Conservation (phyloP, 2,329 filamentous ascomycete genomes). For the Aspergillus sp. region DNA sequence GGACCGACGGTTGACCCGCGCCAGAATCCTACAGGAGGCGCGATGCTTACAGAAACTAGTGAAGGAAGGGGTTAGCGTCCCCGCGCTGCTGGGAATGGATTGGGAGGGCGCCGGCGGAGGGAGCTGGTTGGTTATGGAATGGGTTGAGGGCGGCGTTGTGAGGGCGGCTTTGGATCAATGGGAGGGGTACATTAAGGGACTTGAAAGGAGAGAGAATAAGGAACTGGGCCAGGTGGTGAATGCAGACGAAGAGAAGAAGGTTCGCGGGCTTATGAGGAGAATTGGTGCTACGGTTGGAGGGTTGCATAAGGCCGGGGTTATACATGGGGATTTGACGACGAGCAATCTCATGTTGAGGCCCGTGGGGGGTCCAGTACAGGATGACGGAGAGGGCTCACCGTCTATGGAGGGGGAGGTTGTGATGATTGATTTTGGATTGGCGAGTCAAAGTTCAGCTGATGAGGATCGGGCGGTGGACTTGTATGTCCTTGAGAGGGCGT, state of each 20-base stretch:
- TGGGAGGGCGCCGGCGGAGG: conserved; percentile 58
- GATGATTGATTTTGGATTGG: conserved; percentile 92
- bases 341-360: conserved; percentile 88
- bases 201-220: conserved; percentile 31
- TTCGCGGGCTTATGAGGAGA: conserved; percentile 65
- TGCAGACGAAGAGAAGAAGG: conserved; percentile 47
- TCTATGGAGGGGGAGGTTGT: conserved; percentile 71
- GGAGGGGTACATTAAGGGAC: conserved; percentile 53
- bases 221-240: neutral
- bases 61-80: conserved; percentile 77
- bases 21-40: conserved; percentile 85
- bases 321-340: conserved; percentile 95
- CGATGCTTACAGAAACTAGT: conserved; percentile 77
- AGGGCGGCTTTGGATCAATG: conserved; percentile 68
- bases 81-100: conserved; percentile 71
- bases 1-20: conserved; percentile 80
- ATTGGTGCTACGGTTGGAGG: conserved; percentile 71
- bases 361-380: conserved; percentile 12
- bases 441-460: conserved; percentile 75
- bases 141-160: conserved; percentile 73
- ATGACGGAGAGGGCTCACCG: conserved; percentile 22
- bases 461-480: conserved; percentile 95
- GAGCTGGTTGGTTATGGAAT: conserved; percentile 81
- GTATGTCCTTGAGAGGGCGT: conserved; percentile 92
- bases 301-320: conserved; percentile 80